A percentile compares a stretch with the other conserved stretches of the same genome.
phyloP scores from a whole-genome alignment of 495 filamentous ascomycete genomes.

The Collariella sp. region DNA sequence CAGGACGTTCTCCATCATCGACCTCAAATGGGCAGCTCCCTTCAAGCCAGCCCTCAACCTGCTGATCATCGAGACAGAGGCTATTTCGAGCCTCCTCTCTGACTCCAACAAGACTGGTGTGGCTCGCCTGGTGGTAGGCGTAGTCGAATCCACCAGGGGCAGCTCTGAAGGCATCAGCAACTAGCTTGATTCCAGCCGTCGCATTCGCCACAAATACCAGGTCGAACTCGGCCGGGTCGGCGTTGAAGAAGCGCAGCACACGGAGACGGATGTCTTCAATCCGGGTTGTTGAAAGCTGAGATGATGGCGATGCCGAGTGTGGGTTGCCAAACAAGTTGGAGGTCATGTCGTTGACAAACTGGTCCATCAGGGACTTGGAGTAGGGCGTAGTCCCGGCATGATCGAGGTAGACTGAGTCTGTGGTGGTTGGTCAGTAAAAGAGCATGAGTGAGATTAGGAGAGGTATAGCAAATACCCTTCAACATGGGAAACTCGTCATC shows the following conservation, averaged over 20 bases:
- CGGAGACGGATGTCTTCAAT: slow-evolving; percentile 69
- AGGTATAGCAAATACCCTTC: slow-evolving; percentile 47
- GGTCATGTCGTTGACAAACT: slow-evolving; percentile 66
- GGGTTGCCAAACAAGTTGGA: slow-evolving; percentile 82
- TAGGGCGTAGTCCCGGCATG: slow-evolving; percentile 86
- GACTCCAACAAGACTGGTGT: slow-evolving; percentile 82
- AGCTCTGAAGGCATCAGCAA: slow-evolving; percentile 64
- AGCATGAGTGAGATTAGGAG: neutral
- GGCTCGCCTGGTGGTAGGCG: slow-evolving; percentile 72
- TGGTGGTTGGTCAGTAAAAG: slow-evolving; percentile 2
- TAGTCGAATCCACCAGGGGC: slow-evolving; percentile 64
- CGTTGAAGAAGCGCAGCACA: slow-evolving; percentile 72
- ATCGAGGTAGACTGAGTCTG: slow-evolving; percentile 77
- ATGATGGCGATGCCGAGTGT: slow-evolving; percentile 76
- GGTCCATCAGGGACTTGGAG: slow-evolving; percentile 70
- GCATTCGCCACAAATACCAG: slow-evolving; percentile 88
- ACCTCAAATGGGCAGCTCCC: slow-evolving; percentile 18
- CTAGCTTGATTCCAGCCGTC: slow-evolving; percentile 82
- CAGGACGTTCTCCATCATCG: slow-evolving; percentile 13
- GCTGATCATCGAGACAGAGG: slow-evolving; percentile 58
- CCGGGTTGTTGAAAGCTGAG: slow-evolving; percentile 62
- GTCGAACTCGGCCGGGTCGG: slow-evolving; percentile 75
- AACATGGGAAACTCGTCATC: slow-evolving; percentile 74
- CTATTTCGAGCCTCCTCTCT: slow-evolving; percentile 59
- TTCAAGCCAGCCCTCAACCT: slow-evolving; percentile 61